These are phyloP conservation scores for Fraxinus cuspidata DNA, from an alignment of 257 asterid genomes.

Conservation along the genomic window DNA sequence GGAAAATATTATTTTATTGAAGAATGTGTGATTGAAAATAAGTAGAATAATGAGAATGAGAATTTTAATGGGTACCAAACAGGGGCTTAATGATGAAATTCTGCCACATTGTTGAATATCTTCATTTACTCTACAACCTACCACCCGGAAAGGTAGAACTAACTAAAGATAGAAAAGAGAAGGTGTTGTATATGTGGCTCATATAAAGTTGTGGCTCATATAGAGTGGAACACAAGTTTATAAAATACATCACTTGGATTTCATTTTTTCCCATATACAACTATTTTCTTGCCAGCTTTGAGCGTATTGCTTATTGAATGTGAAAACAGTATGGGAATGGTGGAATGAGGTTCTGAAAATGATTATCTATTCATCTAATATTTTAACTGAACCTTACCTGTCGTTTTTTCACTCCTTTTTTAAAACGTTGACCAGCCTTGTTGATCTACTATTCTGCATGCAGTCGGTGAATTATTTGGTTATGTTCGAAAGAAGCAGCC, in stretches of 20 bases:
- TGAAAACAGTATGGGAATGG: neutral
- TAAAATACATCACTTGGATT: neutral
- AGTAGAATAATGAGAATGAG: no score
- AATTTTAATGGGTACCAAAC: no score
- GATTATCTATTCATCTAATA: neutral
- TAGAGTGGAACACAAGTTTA: no score
- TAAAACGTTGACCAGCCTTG: neutral
- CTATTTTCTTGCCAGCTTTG: neutral
- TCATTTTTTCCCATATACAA: neutral
- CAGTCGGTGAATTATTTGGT: slow-evolving; percentile 85
- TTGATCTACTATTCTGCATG: slow-evolving; percentile 19
- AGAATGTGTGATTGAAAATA: no score
- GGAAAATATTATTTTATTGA: no score
- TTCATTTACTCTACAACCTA: neutral
- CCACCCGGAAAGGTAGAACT: neutral
- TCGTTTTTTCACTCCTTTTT: neutral
- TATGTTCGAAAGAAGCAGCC: slow-evolving; percentile 80
- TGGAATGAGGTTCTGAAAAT: neutral
- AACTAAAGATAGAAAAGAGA: neutral
- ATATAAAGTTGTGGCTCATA: no score
- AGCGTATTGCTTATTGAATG: slow-evolving; percentile 4
- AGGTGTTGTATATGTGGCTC: neutral
- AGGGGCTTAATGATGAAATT: neutral
- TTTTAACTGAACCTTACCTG: neutral
- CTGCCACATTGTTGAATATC: neutral